Evolutionary conservation across 2,329 filamentous ascomycete genomes (phyloP), one percentile per base, ranked within the genome.

Genomic region (Aspergillus persii): DNA sequence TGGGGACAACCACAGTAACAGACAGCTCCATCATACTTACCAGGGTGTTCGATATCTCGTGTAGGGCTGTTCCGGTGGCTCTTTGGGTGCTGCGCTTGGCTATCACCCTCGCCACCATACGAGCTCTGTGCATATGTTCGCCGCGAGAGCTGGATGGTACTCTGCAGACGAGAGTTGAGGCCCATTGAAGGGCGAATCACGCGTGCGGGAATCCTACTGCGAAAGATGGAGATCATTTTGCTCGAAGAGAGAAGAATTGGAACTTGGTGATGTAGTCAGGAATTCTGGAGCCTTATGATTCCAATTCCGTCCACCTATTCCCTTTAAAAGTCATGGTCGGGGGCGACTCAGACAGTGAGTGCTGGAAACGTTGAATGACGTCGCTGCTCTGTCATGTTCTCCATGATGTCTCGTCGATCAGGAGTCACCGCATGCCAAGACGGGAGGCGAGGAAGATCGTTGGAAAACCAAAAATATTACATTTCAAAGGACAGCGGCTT

Each of bases 31-130:
- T 11, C 30, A 31, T 49, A n/a, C 56, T 33, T 62, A 69, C 67
- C 67, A 53, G 67, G 67, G 58, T 69, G 67, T 46, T 69, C 66
- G 9, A 68, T 63, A 39, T 66, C 58, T 27, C 64, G 57, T 3
- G 67, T 67, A 15, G 36, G 36, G 15, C 36, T 41, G 36, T 41
- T 41, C 30, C 58, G 54, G 23, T 54, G 57, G 54, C 61, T 64
- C 23, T 61, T 54, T 52, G 61, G 36, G 36, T 41, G 36, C 36
- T 41, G 26, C 18, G 53, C 49, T 6, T 62, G 15, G 26, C 46
- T 49, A 11, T 67, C 57, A 18, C 58, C 62, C 9, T 63, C 59
- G 23, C 53, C 61, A 9, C 64, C 64, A 48, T 69, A 68, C 8
- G 62, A 61, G 49, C 66, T 65, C n/a, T 66, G 58, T 18, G 60